Conservation (phyloP, 2,329 filamentous ascomycete species). For the Cercospora janseana region DNA sequence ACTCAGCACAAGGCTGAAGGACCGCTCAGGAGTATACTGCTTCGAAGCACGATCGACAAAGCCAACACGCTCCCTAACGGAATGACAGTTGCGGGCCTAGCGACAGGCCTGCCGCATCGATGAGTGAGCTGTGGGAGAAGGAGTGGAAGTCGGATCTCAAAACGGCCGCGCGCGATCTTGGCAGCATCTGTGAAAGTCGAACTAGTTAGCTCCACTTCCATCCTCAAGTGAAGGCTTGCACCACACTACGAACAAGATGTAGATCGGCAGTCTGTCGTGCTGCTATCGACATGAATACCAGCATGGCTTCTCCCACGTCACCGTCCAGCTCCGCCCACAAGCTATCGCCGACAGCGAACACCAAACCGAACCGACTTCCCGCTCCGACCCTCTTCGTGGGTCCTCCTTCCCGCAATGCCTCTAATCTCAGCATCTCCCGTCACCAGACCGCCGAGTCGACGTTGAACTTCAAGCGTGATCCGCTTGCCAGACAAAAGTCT, state of each 20-base stretch:
- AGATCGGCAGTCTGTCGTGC: not conserved
- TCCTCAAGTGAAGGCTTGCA: conserved; percentile 4
- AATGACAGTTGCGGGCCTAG: no score
- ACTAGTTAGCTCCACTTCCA: conserved; percentile 1
- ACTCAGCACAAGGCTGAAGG: no score
- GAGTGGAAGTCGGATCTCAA: no score
- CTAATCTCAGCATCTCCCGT: conserved; percentile 48
- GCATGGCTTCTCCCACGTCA: conserved; percentile 9
- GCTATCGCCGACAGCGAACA: conserved; percentile 34
- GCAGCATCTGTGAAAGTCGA: not conserved
- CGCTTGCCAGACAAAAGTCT: conserved; percentile 27
- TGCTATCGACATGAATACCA: not conserved
- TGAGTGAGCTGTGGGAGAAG: no score
- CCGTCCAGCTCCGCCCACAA: conserved; percentile 18
- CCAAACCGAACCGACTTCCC: conserved; percentile 56
- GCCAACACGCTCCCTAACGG: no score
- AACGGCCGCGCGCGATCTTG: not conserved
- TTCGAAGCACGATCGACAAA: no score
- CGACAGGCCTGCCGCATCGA: no score
- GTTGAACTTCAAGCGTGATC: conserved; percentile 23
- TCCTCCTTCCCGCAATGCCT: conserved; percentile 72
- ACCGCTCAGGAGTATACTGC: no score
- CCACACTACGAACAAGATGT: conserved; percentile 1
- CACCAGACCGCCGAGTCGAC: conserved; percentile 24
- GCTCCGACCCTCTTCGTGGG: conserved; percentile 79